Percentiles rank a stretch among this genome's conserved stretches.
Conservation (phyloP, 2,329 filamentous ascomycete genomes). For the Trichoderma hamatum region DNA sequence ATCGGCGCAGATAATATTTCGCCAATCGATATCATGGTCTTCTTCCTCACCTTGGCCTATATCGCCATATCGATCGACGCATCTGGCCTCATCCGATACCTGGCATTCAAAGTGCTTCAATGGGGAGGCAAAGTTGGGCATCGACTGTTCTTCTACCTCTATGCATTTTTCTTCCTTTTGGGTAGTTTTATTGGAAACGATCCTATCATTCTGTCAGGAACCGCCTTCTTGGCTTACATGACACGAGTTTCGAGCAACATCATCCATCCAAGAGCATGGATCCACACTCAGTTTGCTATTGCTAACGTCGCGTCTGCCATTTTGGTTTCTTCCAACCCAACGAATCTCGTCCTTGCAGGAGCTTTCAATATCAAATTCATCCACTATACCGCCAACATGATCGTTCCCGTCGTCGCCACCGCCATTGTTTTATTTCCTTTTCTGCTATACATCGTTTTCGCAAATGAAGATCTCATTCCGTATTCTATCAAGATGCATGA, state of each 20-base stretch:
- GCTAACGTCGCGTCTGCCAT: slow-evolving; percentile 77
- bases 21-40: slow-evolving; percentile 73
- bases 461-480: slow-evolving; percentile 65
- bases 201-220: slow-evolving; percentile 74
- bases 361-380: slow-evolving; percentile 74
- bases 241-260: slow-evolving; percentile 75
- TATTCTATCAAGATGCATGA: slow-evolving; percentile 68
- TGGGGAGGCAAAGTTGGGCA: slow-evolving; percentile 69
- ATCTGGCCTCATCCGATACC: slow-evolving; percentile 69
- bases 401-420: slow-evolving; percentile 71
- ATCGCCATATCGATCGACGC: slow-evolving; percentile 79
- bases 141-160: slow-evolving; percentile 71
- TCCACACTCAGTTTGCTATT: slow-evolving; percentile 70
- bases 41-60: slow-evolving; percentile 74
- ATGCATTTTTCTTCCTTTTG: slow-evolving; percentile 69
- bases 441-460: slow-evolving; percentile 70
- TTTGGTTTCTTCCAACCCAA: slow-evolving; percentile 76
- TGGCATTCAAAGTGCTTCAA: slow-evolving; percentile 71
- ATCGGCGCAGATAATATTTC: slow-evolving; percentile 66
- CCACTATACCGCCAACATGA: slow-evolving; percentile 76
- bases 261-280: slow-evolving; percentile 71
- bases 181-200: slow-evolving; percentile 75
- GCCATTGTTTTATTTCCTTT: slow-evolving; percentile 70
- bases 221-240: slow-evolving; percentile 76
- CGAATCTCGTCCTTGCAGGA: slow-evolving; percentile 73